These are phyloP conservation scores for Macrophomina tecta DNA, from an alignment of 2,329 filamentous ascomycete species.

Conservation along the genomic window DNA sequence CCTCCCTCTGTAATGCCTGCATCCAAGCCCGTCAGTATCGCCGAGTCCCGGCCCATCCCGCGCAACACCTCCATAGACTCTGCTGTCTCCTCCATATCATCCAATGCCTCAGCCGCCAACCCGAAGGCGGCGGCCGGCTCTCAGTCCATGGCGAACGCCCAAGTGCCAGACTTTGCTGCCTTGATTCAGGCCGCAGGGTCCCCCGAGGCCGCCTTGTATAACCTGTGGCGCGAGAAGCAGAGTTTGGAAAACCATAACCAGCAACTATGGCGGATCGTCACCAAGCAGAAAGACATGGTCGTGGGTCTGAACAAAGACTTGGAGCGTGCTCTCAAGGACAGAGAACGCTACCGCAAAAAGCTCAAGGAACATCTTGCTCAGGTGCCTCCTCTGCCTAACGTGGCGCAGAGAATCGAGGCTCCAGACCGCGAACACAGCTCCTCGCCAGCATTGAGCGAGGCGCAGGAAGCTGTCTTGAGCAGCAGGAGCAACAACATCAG, in stretches of 20 bases:
- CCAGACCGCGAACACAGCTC: slow-evolving; percentile 45
- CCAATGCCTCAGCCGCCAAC: slow-evolving; percentile 61
- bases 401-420: slow-evolving; percentile 39
- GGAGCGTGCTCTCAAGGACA: slow-evolving; percentile 88
- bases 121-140: slow-evolving; percentile 48
- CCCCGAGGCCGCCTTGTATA: slow-evolving; percentile 84
- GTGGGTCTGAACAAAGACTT: slow-evolving; percentile 93
- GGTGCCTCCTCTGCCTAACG: slow-evolving; percentile 45
- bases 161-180: slow-evolving; percentile 72
- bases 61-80: slow-evolving; percentile 93
- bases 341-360: slow-evolving; percentile 91
- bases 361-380: slow-evolving; percentile 74
- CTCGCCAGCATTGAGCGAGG: slow-evolving; percentile 40
- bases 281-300: slow-evolving; percentile 95
- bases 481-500: slow-evolving; percentile 23
- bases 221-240: slow-evolving; percentile 89
- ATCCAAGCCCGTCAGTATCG: slow-evolving; percentile 42
- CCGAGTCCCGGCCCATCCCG: slow-evolving; percentile 48
- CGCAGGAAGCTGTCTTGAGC: slow-evolving; percentile 21
- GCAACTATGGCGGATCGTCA: slow-evolving; percentile 92
- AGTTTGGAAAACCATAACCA: slow-evolving; percentile 86
- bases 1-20: slow-evolving; percentile 44
- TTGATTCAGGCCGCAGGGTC: slow-evolving; percentile 86
- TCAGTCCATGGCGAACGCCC: slow-evolving; percentile 55
- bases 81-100: slow-evolving; percentile 71